A percentile compares a stretch with the other conserved stretches of the same genome.
These are phyloP conservation scores for Colletotrichum costaricense DNA, from an alignment of 2,329 filamentous ascomycete species.

Conservation along the genomic window DNA sequence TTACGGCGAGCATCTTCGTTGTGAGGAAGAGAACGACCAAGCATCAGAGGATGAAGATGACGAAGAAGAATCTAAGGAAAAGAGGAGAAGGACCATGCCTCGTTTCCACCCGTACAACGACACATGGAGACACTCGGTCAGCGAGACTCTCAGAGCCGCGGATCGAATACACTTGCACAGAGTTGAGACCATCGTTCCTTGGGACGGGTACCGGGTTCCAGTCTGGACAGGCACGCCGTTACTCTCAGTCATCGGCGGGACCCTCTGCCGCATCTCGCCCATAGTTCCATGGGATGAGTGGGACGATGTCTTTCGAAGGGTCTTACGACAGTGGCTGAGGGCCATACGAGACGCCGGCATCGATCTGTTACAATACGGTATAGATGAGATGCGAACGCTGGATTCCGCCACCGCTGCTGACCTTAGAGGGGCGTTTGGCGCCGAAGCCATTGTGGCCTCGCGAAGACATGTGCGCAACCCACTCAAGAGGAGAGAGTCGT, in stretches of 20 bases:
- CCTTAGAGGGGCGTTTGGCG: conserved; percentile 14
- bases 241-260: conserved; percentile 40
- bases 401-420: conserved; percentile 3
- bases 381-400: conserved; percentile 34
- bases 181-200: conserved; percentile 38
- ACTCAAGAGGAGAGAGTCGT: neutral
- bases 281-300: conserved; percentile 29
- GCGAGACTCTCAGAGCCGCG: neutral
- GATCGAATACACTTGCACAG: conserved; percentile 17
- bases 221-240: conserved; percentile 40
- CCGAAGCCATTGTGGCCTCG: neutral
- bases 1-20: too few species aligned
- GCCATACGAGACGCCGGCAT: conserved; percentile 35
- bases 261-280: conserved; percentile 40
- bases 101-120: too few species aligned
- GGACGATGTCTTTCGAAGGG: conserved; percentile 37
- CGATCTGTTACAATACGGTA: conserved; percentile 39
- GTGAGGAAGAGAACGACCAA: too few species aligned
- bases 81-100: too few species aligned
- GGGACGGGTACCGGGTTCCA: conserved; percentile 39
- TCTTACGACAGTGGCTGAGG: conserved; percentile 36
- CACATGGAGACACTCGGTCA: neutral
- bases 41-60: too few species aligned
- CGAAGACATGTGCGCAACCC: neutral
- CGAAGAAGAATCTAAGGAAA: too few species aligned